These are phyloP conservation scores for Erysimum cheiranthoides DNA, from an alignment of 345 rosid species.

Conservation along the genomic window DNA sequence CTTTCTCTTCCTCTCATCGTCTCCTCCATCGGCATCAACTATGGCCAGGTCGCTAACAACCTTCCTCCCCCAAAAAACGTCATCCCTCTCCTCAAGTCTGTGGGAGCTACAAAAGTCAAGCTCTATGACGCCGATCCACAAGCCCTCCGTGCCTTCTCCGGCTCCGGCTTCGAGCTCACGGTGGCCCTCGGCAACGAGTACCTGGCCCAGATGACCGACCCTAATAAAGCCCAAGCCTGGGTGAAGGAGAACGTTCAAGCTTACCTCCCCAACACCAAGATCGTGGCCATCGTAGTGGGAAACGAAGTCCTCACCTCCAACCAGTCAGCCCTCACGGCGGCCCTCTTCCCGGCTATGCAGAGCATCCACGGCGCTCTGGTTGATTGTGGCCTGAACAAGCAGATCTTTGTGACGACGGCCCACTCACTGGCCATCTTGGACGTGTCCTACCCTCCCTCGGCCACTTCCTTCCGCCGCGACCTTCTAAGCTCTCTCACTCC, in stretches of 20 bases:
- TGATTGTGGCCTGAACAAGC: conserved; percentile 66
- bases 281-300: conserved; percentile 81
- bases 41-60: conserved; percentile 90
- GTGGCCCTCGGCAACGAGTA: conserved; percentile 78
- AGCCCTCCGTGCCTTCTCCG: conserved; percentile 83
- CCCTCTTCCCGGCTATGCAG: conserved; percentile 87
- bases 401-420: conserved; percentile 81
- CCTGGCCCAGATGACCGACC: conserved; percentile 66
- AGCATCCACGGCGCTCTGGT: conserved; percentile 72
- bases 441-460: conserved; percentile 86
- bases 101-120: conserved; percentile 87
- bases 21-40: conserved; percentile 80
- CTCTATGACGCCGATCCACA: conserved; percentile 89
- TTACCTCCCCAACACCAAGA: conserved; percentile 84
- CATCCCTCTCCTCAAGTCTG: conserved; percentile 79
- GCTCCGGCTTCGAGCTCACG: conserved; percentile 79
- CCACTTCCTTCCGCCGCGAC: conserved; percentile 81
- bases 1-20: conserved; percentile 48
- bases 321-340: conserved; percentile 60
- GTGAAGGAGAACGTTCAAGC: conserved; percentile 74
- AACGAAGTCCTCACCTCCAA: conserved; percentile 86
- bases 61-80: conserved; percentile 83
- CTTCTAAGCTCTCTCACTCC: conserved; percentile 59
- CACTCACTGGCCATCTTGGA: conserved; percentile 80
- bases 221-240: conserved; percentile 67